A percentile compares a stretch with the other conserved stretches of the same genome.
Evolutionary conservation across 2,329 filamentous ascomycete species (phyloP).

Genomic region (Tolypocladium nubicola): DNA sequence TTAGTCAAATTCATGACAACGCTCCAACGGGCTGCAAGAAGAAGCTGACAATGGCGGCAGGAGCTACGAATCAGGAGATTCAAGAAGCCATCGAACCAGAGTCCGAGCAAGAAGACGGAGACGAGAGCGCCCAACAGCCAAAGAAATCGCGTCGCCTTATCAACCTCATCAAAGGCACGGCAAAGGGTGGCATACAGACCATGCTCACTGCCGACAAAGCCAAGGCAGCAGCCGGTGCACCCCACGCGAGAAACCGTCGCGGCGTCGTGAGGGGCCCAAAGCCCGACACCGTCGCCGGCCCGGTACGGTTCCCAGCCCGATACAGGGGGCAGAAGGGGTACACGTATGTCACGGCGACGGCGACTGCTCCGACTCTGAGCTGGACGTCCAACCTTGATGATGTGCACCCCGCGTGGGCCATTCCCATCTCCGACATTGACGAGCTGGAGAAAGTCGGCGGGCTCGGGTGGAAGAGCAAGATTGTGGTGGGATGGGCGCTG

Average conservation of each 20-base stretch:
- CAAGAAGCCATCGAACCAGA: constrained; percentile 43
- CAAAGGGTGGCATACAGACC: constrained; percentile 63
- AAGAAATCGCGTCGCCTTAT: constrained; percentile 38
- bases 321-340: constrained; percentile 62
- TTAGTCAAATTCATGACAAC: constrained; percentile 5
- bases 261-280: constrained; percentile 48
- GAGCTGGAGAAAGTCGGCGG: constrained; percentile 75
- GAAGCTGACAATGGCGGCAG: constrained; percentile 6
- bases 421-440: constrained; percentile 58
- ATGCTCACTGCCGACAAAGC: constrained; percentile 61
- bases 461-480: constrained; percentile 74
- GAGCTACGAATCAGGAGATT: constrained; percentile 55
- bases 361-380: constrained; percentile 57
- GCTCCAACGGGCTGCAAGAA: neutral
- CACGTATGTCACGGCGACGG: constrained; percentile 56
- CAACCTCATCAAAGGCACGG: constrained; percentile 54
- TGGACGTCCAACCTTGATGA: constrained; percentile 47
- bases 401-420: constrained; percentile 54
- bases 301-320: constrained; percentile 65
- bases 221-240: constrained; percentile 48
- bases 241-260: constrained; percentile 57
- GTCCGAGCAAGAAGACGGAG: constrained; percentile 25
- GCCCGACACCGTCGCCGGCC: constrained; percentile 44
- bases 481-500: constrained; percentile 72
- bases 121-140: constrained; percentile 30